Conservation (phyloP, 345 rosid species). For the Gossypium longicalyx region DNA sequence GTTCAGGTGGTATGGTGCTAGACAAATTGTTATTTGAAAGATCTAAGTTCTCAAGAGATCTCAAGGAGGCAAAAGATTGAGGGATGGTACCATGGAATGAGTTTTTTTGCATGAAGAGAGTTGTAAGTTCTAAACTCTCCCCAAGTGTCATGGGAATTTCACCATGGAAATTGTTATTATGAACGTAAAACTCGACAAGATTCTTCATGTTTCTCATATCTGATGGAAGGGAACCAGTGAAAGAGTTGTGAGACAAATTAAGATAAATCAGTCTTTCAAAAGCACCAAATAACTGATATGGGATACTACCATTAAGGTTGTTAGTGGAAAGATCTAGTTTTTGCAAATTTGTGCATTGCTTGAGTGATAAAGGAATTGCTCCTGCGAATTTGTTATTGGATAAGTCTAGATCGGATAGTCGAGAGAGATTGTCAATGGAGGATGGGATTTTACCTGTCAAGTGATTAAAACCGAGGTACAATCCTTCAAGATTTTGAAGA, state of each 20-base stretch:
- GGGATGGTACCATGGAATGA: constrained; percentile 34
- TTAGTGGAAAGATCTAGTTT: constrained; percentile 15
- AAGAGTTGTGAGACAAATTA: constrained; percentile 16
- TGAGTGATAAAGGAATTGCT: constrained; percentile 15
- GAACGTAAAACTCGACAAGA: constrained; percentile 5
- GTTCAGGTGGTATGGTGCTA: constrained; percentile 22
- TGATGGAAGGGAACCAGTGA: constrained; percentile 15
- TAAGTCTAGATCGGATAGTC: not conserved
- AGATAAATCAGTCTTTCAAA: not conserved
- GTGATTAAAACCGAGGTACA: not conserved
- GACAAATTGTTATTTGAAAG: constrained; percentile 37
- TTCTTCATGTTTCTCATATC: constrained; percentile 22
- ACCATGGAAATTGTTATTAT: constrained; percentile 28
- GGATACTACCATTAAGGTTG: constrained; percentile 26
- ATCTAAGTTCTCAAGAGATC: constrained; percentile 27
- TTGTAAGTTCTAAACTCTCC: constrained; percentile 16
- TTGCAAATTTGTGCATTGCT: constrained; percentile 13
- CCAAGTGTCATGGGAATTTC: constrained; percentile 26
- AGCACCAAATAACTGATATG: constrained; percentile 12
- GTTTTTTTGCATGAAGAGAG: constrained; percentile 21
- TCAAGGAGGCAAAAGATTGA: constrained; percentile 21
- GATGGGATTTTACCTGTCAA: not conserved
- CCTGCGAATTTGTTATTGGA: constrained; percentile 9
- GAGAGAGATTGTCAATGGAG: not conserved
- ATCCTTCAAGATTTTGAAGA: not conserved